Conservation (phyloP, 805 yeast genomes). For the Kuraishia borneana region DNA sequence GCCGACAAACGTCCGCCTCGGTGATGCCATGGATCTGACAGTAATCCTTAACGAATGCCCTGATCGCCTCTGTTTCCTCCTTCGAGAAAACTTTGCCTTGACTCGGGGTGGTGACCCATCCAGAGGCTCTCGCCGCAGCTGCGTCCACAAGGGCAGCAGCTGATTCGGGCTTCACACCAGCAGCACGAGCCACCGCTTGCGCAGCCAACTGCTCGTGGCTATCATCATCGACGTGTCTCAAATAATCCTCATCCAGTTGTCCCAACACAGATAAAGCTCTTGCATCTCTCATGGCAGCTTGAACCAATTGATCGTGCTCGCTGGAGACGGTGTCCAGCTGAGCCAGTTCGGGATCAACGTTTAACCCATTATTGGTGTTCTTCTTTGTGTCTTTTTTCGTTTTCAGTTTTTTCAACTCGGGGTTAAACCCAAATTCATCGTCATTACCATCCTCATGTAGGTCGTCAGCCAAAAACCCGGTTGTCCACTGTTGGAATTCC, state of each 20-base stretch:
- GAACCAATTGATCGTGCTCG: constrained; percentile 55
- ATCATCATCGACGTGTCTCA: constrained; percentile 12
- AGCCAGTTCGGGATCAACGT: constrained; percentile 50
- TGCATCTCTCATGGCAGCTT: constrained; percentile 63
- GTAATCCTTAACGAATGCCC: constrained; percentile 60
- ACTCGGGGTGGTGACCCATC: constrained; percentile 12
- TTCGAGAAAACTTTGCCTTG: constrained; percentile 32
- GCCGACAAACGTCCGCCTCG: constrained; percentile 60
- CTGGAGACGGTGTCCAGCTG: constrained; percentile 30
- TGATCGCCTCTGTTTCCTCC: constrained; percentile 63
- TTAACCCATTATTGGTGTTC: constrained; percentile 8
- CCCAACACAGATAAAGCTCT: constrained; percentile 38
- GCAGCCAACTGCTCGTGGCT: constrained; percentile 6
- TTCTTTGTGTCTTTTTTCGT: constrained; percentile 1
- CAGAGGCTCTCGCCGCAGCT: constrained; percentile 32
- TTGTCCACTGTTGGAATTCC: constrained; percentile 45
- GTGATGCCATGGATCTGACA: constrained; percentile 51
- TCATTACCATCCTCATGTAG: constrained; percentile 11
- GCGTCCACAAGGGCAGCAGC: constrained; percentile 28
- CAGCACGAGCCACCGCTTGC: constrained; percentile 9
- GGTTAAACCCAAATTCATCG: constrained; percentile 8
- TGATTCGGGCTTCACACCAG: constrained; percentile 8
- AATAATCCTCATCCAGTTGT: constrained; percentile 17
- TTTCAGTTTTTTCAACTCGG: background rate
- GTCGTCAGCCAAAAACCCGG: constrained; percentile 36